phyloP scores from a whole-genome alignment of 2,329 filamentous ascomycete species.

The Penicillium paneum region DNA sequence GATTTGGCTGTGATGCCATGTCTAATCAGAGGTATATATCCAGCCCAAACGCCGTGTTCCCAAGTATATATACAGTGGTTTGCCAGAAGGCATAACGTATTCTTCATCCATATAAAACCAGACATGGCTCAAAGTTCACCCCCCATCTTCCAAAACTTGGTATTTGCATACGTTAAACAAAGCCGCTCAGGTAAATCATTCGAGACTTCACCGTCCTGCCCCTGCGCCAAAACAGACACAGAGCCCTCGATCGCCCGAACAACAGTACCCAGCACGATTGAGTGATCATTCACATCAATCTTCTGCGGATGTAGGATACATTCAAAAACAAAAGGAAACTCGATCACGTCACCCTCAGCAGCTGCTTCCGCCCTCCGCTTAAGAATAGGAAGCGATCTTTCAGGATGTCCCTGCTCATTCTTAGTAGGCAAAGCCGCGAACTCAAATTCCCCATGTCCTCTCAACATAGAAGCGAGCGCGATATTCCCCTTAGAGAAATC shows the following conservation, averaged over 20 bases:
- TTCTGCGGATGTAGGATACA: conserved; percentile 37
- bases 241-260: conserved; percentile 27
- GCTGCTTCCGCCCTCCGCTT: conserved; percentile 13
- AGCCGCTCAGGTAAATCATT: conserved; percentile 20
- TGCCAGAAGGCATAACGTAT: not conserved
- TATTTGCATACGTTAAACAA: conserved; percentile 44
- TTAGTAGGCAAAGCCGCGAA: conserved; percentile 20
- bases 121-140: conserved; percentile 23
- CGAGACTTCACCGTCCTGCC: not conserved
- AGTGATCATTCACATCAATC: conserved; percentile 41
- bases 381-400: conserved; percentile 29
- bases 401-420: not conserved
- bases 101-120: not conserved
- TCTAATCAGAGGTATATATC: conserved; percentile 1
- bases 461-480: conserved; percentile 30
- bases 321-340: conserved; percentile 43
- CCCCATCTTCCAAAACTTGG: conserved; percentile 44
- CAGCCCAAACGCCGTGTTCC: not conserved
- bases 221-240: not conserved
- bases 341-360: not conserved
- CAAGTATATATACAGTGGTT: conserved; percentile 7
- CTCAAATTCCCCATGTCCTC: conserved; percentile 29
- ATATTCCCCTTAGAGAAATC: conserved; percentile 42
- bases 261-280: conserved; percentile 40
- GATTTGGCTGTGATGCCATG: not conserved